Evolutionary conservation across 495 filamentous ascomycete species (phyloP).

Genomic region (Neohortaea acidophila): DNA sequence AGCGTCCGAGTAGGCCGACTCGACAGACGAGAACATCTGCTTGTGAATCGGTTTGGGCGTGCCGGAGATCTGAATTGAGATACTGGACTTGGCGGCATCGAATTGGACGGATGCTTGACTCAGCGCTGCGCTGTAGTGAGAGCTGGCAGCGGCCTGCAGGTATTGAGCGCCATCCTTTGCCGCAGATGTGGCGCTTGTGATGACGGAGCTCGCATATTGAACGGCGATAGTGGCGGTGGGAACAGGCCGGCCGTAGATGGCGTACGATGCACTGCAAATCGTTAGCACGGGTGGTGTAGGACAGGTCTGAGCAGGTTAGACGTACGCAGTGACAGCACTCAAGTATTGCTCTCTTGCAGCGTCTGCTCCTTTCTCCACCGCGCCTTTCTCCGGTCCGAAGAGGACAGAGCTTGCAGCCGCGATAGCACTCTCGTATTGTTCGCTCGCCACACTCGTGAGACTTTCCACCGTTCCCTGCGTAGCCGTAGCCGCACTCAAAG

Average conservation of each 20-base stretch:
- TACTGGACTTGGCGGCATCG: conserved; percentile 46
- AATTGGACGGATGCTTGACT: conserved; percentile 48
- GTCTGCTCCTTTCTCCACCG: conserved; percentile 34
- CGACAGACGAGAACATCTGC: conserved; percentile 49
- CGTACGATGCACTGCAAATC: conserved; percentile 37
- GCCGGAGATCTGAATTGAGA: conserved; percentile 51
- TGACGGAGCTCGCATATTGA: conserved; percentile 11
- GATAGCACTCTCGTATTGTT: conserved; percentile 42
- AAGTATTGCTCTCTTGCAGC: conserved; percentile 42
- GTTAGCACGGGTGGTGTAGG: conserved; percentile 11
- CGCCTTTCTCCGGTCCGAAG: conserved; percentile 41
- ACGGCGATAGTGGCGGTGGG: conserved; percentile 18
- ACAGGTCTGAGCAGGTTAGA: conserved; percentile 3
- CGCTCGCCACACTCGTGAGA: conserved; percentile 35
- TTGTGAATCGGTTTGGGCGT: conserved; percentile 46
- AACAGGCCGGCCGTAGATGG: conserved; percentile 46
- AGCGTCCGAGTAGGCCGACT: conserved; percentile 52
- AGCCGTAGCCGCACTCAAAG: conserved; percentile 25
- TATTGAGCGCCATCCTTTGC: conserved; percentile 16
- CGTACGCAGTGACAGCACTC: conserved; percentile 47
- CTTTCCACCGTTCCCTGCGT: conserved; percentile 30
- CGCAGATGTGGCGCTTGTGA: conserved; percentile 24
- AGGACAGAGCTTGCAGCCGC: conserved; percentile 41
- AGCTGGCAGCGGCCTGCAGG: conserved; percentile 34
- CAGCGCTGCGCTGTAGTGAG: conserved; percentile 46